Percentiles rank a stretch among this genome's conserved stretches.
Conservation (phyloP, 1,284 basidiomycete genomes). For the Abortiporus biennis region DNA sequence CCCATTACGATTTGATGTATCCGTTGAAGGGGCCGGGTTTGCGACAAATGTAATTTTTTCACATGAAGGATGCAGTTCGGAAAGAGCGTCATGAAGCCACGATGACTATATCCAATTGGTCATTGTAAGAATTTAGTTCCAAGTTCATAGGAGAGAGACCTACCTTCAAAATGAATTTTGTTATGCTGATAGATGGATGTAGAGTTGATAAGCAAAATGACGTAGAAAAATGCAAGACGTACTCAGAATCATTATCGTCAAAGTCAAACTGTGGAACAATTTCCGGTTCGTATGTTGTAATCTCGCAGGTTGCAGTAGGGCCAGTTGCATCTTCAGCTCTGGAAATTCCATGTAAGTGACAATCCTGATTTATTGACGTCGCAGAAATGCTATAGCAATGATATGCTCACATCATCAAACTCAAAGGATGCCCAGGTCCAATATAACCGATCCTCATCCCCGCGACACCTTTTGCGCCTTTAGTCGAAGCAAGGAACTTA, state of each 20-base stretch:
- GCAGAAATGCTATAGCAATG: conserved; percentile 5
- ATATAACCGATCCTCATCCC: conserved; percentile 77
- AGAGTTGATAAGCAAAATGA: too few relatives aligned
- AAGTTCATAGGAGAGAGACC: conserved; percentile 9
- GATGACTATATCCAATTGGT: conserved; percentile 60
- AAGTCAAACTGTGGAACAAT: conserved; percentile 77
- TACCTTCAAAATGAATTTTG: conserved; percentile 87
- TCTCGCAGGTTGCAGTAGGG: conserved; percentile 85
- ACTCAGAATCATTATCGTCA: conserved; percentile 63
- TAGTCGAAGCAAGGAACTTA: conserved; percentile 38
- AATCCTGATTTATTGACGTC: conserved; percentile 6
- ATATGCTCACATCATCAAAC: conserved; percentile 67
- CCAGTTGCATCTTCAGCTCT: conserved; percentile 82
- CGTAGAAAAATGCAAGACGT: neutral
- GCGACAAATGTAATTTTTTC: conserved; percentile 81
- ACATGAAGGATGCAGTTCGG: conserved; percentile 82
- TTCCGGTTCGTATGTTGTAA: conserved; percentile 83
- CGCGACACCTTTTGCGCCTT: conserved; percentile 61
- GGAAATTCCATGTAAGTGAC: conserved; percentile 8
- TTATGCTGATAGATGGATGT: conserved; percentile 41
- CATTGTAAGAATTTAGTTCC: neutral
- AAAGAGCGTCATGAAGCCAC: conserved; percentile 89
- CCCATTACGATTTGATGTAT: too few relatives aligned
- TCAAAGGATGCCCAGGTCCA: conserved; percentile 76
- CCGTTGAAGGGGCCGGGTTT: conserved; percentile 42